Evolutionary conservation across 2,329 filamentous ascomycete species (phyloP).

Genomic region (Exserohilum rostratum): DNA sequence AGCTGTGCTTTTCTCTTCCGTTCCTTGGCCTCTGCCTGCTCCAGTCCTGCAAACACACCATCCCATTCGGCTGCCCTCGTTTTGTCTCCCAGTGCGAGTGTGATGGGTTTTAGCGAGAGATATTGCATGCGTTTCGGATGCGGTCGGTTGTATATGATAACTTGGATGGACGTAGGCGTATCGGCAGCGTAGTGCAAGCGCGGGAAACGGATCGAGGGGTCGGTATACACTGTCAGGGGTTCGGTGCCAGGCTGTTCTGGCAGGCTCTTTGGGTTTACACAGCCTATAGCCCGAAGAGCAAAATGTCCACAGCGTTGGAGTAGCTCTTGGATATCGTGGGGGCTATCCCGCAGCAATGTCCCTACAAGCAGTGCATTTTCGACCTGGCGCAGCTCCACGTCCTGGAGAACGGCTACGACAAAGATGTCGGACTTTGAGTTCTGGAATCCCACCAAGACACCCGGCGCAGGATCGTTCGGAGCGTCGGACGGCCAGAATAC

Average conservation of each 20-base stretch:
- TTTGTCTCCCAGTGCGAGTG: constrained; percentile 77
- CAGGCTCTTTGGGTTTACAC: constrained; percentile 69
- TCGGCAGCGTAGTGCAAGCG: constrained; percentile 71
- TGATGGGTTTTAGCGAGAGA: constrained; percentile 87
- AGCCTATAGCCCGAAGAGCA: constrained; percentile 83
- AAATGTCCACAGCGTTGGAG: constrained; percentile 83
- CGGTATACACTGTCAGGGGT: constrained; percentile 68
- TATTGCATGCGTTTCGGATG: constrained; percentile 92
- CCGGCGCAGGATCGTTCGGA: constrained; percentile 72
- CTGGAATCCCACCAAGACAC: constrained; percentile 92
- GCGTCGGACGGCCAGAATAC: constrained; percentile 98
- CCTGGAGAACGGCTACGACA: constrained; percentile 85
- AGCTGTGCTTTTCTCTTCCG: constrained; percentile 69
- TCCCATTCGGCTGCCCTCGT: constrained; percentile 50
- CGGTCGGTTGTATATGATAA: constrained; percentile 88
- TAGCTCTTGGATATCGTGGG: constrained; percentile 79
- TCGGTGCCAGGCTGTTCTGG: constrained; percentile 66
- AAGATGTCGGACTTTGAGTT: constrained; percentile 92
- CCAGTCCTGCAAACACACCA: constrained; percentile 57
- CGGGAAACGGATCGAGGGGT: constrained; percentile 63
- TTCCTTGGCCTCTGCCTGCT: constrained; percentile 73
- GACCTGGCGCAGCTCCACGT: constrained; percentile 75
- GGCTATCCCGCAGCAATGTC: constrained; percentile 80
- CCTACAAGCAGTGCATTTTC: constrained; percentile 86
- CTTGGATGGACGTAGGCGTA: constrained; percentile 75